A percentile compares a stretch with the other conserved stretches of the same genome.
These are phyloP conservation scores for Pseudogymnoascus destructans DNA, from an alignment of 2,329 filamentous ascomycete genomes.

Conservation along the genomic window DNA sequence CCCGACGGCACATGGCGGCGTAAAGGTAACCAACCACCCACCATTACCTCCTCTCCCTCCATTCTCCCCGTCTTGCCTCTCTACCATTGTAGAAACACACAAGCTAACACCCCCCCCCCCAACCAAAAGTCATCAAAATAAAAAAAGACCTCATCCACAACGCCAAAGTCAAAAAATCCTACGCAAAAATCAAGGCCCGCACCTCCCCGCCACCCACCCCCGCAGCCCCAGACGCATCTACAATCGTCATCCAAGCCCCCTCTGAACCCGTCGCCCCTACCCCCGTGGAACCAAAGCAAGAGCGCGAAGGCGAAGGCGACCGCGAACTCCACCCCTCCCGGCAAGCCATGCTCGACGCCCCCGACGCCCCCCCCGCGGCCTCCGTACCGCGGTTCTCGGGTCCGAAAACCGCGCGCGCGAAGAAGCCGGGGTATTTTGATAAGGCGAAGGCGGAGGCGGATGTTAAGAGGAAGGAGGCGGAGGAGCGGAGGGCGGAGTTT, in stretches of 20 bases:
- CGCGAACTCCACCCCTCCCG: constrained; percentile 48
- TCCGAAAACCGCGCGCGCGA: constrained; percentile 14
- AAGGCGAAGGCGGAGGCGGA: constrained; percentile 30
- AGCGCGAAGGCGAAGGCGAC: constrained; percentile 15
- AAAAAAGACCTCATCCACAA: constrained; percentile 83
- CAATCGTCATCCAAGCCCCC: not conserved
- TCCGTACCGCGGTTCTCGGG: constrained; percentile 10
- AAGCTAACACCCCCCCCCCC: constrained; percentile 12
- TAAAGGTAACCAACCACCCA: constrained; percentile 41
- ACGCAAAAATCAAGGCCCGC: constrained; percentile 67
- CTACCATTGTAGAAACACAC: not conserved
- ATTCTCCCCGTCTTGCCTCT: too few relatives aligned
- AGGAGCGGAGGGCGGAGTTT: constrained; percentile 33
- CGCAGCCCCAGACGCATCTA: constrained; percentile 11
- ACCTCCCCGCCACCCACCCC: constrained; percentile 21
- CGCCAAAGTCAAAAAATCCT: constrained; percentile 85
- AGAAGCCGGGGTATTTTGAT: constrained; percentile 27
- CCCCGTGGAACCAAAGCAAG: constrained; percentile 6
- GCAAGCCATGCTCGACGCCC: constrained; percentile 42
- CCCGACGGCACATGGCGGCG: constrained; percentile 80
- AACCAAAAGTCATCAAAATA: constrained; percentile 83
- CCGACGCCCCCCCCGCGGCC: constrained; percentile 16
- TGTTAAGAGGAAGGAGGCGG: constrained; percentile 41
- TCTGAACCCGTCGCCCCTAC: not conserved
- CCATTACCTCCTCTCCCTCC: not conserved